Evolutionary conservation across 2,329 filamentous ascomycete genomes (phyloP).

Genomic region (Tolypocladium inflatum): DNA sequence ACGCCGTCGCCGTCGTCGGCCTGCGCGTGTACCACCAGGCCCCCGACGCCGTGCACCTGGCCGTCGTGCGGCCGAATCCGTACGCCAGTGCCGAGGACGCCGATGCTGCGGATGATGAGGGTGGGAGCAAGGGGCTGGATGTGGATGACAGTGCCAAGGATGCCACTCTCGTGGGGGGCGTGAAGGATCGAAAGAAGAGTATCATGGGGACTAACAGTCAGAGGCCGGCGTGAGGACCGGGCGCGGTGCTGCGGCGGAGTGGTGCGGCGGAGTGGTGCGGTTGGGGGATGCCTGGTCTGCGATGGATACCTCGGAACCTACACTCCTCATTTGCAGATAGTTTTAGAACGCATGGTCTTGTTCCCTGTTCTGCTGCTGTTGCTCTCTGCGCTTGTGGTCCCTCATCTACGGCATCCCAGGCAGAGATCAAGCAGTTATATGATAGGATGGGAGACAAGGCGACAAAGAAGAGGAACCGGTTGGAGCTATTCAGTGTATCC

Average conservation of each 20-base stretch:
- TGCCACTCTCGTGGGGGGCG: slow-evolving; percentile 27
- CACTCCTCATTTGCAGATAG: background rate
- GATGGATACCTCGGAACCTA: background rate
- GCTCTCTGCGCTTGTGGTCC: no score
- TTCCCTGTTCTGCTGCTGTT: no score
- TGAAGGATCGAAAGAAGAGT: slow-evolving; percentile 23
- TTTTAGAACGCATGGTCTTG: background rate
- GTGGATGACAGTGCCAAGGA: slow-evolving; percentile 37
- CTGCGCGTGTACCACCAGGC: slow-evolving; percentile 51
- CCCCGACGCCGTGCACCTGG: slow-evolving; percentile 24
- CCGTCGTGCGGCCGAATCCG: slow-evolving; percentile 27
- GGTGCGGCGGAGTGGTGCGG: background rate
- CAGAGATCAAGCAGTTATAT: no score
- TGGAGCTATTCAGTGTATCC: no score
- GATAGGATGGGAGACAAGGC: no score
- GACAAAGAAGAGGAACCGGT: no score
- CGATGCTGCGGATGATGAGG: slow-evolving; percentile 11
- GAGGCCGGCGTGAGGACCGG: background rate
- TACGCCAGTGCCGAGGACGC: slow-evolving; percentile 16
- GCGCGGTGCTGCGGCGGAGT: background rate
- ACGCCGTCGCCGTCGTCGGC: slow-evolving; percentile 52
- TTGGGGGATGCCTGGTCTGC: background rate
- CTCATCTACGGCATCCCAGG: no score
- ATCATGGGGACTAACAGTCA: slow-evolving; percentile 19
- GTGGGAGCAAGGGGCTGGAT: slow-evolving; percentile 24